These are phyloP conservation scores for Talaromyces sp. DNA, from an alignment of 2,329 filamentous ascomycete genomes.

Conservation along the genomic window DNA sequence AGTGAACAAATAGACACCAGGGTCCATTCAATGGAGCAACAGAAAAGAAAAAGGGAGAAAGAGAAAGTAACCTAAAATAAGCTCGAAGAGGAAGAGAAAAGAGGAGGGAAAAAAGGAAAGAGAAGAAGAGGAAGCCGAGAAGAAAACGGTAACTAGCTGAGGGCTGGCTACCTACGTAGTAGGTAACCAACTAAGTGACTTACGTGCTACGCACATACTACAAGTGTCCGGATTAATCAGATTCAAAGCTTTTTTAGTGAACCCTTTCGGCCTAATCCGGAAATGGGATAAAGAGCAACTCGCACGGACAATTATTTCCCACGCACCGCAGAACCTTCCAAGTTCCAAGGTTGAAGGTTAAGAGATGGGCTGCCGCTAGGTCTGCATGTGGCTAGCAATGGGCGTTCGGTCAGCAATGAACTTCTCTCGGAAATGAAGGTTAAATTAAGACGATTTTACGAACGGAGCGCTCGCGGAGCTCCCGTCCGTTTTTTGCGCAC, in stretches of 20 bases:
- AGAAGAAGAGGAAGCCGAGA: conserved; percentile 21
- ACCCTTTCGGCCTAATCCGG: background rate
- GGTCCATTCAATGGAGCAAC: conserved; percentile 10
- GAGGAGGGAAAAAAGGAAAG: background rate
- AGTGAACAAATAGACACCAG: conserved; percentile 13
- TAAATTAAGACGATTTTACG: background rate
- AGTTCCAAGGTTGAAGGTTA: background rate
- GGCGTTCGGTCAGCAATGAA: conserved; percentile 3
- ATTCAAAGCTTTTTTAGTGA: background rate
- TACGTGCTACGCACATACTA: background rate
- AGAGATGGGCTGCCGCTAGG: conserved; percentile 3
- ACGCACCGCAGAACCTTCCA: conserved; percentile 2
- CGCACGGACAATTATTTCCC: conserved; percentile 8
- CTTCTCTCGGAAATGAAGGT: conserved; percentile 3
- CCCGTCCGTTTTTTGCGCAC: background rate
- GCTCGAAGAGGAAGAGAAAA: conserved; percentile 26
- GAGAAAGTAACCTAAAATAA: conserved; percentile 25
- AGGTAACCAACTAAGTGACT: background rate
- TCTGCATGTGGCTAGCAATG: background rate
- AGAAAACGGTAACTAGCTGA: background rate
- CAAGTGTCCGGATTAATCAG: background rate
- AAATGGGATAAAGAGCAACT: background rate
- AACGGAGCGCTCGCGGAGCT: background rate
- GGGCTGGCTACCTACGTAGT: background rate
- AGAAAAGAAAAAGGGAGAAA: conserved; percentile 22